Evolutionary conservation across 2,329 filamentous ascomycete species (phyloP), one percentile per base, ranked within the genome.

Genomic region (Microcera coccophila): DNA sequence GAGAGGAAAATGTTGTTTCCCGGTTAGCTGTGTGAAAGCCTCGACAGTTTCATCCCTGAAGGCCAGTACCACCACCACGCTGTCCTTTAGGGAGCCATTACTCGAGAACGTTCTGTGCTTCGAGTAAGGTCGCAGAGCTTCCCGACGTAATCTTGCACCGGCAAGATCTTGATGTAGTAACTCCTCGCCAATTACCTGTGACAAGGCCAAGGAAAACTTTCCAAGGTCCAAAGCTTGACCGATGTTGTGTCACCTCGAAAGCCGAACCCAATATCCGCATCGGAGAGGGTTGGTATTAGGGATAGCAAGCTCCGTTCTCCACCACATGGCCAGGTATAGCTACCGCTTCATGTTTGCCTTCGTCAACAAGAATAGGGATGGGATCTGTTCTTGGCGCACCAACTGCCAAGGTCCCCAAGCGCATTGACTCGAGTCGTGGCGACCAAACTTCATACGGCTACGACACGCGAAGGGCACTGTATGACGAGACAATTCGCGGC

Each of bases 401-500:
- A n/a, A n/a, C n/a, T n/a, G n/a, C n/a, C n/a, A n/a, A n/a, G n/a
- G n/a, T n/a, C n/a, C n/a, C n/a, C n/a, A n/a, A n/a, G n/a, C n/a
- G n/a, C n/a, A n/a, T n/a, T n/a, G n/a, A n/a, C n/a, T n/a, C n/a
- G n/a, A n/a, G n/a, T n/a, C n/a, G n/a, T n/a, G n/a, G n/a, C n/a
- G n/a, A n/a, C n/a, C n/a, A n/a, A n/a, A n/a, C n/a, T n/a, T n/a
- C 2, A 21, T 9, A 2, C n/a, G 4, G 24, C 41, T 22, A 41
- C 40, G 35, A 12, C 15, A 47, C 53, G 50, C 50, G 50, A 53
- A 47, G 34, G 17, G 29, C 22, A 18, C 36, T 34, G 37, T 36
- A 42, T 7, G 28, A 44, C 42, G 38, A 48, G 41, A 53, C 45
- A 49, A 41, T 35, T 28, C 35, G 38, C 32, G 26, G 34, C 40